phyloP scores from a whole-genome alignment of 768 basidiomycete genomes.

The Boletus bicolor region DNA sequence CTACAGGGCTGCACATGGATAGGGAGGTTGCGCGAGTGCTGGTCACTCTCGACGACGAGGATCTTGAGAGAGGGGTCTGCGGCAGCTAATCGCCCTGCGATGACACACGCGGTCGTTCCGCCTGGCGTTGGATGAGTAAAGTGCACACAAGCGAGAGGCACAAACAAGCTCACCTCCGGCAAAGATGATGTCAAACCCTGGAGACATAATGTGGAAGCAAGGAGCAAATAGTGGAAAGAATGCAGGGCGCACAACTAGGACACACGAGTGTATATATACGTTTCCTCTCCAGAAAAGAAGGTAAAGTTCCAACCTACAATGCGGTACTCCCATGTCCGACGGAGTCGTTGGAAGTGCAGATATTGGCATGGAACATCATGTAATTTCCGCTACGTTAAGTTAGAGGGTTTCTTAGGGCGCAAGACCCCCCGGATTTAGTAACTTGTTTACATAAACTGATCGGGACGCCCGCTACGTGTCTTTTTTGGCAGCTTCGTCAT shows the following conservation, averaged over 20 bases:
- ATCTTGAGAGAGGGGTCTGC: slow-evolving; percentile 55
- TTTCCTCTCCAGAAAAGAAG: no score
- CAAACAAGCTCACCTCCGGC: slow-evolving; percentile 45
- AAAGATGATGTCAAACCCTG: slow-evolving; percentile 50
- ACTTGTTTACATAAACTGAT: no score
- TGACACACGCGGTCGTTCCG: slow-evolving; percentile 55
- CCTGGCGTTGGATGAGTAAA: slow-evolving; percentile 19
- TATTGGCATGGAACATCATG: no score
- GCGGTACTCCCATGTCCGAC: no score
- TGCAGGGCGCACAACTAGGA: no score
- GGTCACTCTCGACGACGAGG: slow-evolving; percentile 59
- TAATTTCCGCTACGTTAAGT: no score
- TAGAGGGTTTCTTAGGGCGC: no score
- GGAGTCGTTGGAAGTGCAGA: no score
- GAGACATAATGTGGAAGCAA: not conserved
- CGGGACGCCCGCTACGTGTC: no score
- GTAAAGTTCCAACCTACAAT: no score
- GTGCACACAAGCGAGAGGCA: not conserved
- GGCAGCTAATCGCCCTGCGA: slow-evolving; percentile 48
- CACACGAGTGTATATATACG: not conserved
- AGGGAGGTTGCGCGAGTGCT: slow-evolving; percentile 44
- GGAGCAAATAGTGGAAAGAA: not conserved
- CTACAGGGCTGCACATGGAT: slow-evolving; percentile 54
- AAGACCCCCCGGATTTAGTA: no score
- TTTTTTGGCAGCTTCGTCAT: no score